Evolutionary conservation across 1,139 yeast species (phyloP).

Genomic region (Yamadazyma conglobata): DNA sequence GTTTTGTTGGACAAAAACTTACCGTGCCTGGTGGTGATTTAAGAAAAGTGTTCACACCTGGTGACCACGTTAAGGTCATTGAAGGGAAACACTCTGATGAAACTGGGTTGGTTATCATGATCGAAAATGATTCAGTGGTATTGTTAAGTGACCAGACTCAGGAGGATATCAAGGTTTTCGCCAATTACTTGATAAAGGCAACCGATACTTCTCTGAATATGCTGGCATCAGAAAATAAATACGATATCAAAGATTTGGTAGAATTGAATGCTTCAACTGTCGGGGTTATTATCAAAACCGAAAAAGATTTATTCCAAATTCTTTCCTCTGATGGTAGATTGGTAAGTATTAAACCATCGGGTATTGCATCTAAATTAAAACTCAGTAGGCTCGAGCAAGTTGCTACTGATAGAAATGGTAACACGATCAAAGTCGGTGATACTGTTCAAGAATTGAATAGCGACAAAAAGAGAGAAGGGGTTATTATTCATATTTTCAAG

Average conservation of each 20-base stretch:
- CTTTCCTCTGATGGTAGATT: constrained; percentile 81
- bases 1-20: constrained; percentile 46
- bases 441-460: constrained; percentile 75
- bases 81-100: constrained; percentile 92
- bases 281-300: constrained; percentile 88
- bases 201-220: constrained; percentile 58
- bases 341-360: constrained; percentile 67
- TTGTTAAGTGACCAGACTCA: constrained; percentile 85
- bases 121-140: constrained; percentile 81
- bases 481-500: constrained; percentile 80
- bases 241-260: constrained; percentile 85
- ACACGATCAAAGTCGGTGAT: constrained; percentile 84
- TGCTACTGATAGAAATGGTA: constrained; percentile 84
- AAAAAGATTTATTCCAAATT: constrained; percentile 79
- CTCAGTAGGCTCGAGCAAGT: constrained; percentile 66
- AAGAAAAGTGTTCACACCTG: constrained; percentile 81
- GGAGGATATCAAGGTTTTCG: constrained; percentile 86
- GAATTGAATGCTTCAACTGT: constrained; percentile 83
- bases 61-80: constrained; percentile 93
- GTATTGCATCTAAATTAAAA: constrained; percentile 72
- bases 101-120: constrained; percentile 87
- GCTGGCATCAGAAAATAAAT: constrained; percentile 53
- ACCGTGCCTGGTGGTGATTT: constrained; percentile 75
- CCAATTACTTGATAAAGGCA: constrained; percentile 80
- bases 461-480: constrained; percentile 75